Evolutionary conservation across 1,284 basidiomycete species (phyloP).

Genomic region (Meira miltonrushii): DNA sequence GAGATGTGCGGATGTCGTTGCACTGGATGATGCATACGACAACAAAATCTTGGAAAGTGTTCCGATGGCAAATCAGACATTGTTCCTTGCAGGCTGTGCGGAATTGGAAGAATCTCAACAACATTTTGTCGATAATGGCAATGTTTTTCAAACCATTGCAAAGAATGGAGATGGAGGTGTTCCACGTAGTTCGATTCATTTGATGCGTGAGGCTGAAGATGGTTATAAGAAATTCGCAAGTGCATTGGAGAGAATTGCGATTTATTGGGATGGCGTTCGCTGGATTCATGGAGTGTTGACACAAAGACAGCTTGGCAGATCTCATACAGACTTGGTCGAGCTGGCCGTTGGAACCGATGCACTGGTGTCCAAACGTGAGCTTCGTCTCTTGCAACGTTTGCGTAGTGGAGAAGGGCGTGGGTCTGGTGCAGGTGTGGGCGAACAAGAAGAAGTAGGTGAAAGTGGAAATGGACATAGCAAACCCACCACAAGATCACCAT

Average conservation of each 20-base stretch:
- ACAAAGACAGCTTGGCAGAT: background rate
- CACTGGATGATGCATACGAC: background rate
- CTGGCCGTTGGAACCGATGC: background rate
- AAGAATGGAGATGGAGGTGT: too few relatives aligned
- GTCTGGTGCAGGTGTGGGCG: too few relatives aligned
- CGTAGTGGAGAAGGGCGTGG: too few relatives aligned
- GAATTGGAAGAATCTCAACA: background rate
- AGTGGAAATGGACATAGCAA: too few relatives aligned
- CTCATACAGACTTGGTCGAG: background rate
- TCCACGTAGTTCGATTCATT: background rate
- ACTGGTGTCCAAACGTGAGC: background rate
- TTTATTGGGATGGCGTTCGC: background rate
- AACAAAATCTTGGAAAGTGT: background rate
- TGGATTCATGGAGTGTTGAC: conserved; percentile 1
- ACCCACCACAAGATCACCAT: too few relatives aligned
- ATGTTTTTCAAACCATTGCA: too few relatives aligned
- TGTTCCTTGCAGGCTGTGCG: conserved; percentile 1
- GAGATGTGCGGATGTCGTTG: background rate
- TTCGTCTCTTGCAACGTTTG: background rate
- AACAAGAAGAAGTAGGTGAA: too few relatives aligned
- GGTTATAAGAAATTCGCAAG: background rate
- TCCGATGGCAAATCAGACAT: background rate
- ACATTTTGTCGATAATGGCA: background rate
- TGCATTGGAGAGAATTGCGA: background rate
- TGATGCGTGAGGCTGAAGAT: background rate